phyloP scores from a whole-genome alignment of 768 basidiomycete genomes.

The Candolleomyces eurysporus region DNA sequence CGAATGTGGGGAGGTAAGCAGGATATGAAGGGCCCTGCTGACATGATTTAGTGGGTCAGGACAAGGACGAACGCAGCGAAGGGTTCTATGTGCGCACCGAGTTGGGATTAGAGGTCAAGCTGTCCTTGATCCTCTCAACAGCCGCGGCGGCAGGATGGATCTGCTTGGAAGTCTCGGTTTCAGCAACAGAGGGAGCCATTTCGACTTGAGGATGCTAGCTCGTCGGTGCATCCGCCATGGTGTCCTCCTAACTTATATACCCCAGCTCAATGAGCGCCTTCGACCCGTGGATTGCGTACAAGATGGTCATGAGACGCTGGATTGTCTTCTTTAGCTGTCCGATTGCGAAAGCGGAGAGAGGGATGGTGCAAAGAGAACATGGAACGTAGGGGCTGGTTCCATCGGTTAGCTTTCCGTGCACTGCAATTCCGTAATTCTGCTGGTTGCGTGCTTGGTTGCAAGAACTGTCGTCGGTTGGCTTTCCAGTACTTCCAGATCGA shows the following conservation, averaged over 20 bases:
- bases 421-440: background rate
- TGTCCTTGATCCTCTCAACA: constrained; percentile 9
- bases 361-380: background rate
- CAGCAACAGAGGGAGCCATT: constrained; percentile 33
- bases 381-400: background rate
- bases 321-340: background rate
- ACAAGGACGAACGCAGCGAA: background rate
- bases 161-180: constrained; percentile 13
- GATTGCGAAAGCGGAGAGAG: background rate
- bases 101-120: background rate
- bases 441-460: background rate
- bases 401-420: constrained; percentile 8
- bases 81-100: background rate
- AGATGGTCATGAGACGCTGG: background rate
- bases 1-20: constrained; percentile 46
- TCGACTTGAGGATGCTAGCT: background rate
- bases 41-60: background rate
- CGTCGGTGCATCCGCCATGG: background rate
- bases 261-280: background rate
- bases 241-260: background rate
- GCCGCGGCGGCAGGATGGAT: constrained; percentile 4
- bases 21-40: constrained; percentile 42
- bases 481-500: too few relatives aligned
- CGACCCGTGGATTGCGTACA: too few relatives aligned
- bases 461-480: background rate